Evolutionary conservation across 164 flowering plant species (phyloP), one percentile per base, ranked within the genome.

Genomic region (Vitis labrusca): DNA sequence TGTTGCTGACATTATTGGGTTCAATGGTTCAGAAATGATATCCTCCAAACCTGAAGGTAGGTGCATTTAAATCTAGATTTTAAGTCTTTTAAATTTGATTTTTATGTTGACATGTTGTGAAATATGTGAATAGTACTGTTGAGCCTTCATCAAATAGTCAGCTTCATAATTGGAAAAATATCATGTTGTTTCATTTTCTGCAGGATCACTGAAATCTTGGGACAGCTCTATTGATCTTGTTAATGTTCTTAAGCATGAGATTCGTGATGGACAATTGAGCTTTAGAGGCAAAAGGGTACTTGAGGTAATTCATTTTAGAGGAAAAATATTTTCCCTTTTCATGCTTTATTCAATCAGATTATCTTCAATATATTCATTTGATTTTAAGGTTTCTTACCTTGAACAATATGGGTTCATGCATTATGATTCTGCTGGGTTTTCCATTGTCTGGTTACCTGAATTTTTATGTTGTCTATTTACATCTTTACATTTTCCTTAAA

Each of bases 181-280:
- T 30, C 19, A 61, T 8, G 14, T 53, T 27, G 47, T 27, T 52
- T n/a, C 1, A 50, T 50, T 57, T 67, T 77, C 72, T 83, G 79
- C 78, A 93, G 98, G 88, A 32, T 78, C 71, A 68, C 58, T 86
- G 32, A 93, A 90, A 80, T 81, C 84, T 19, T 91, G 92, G 90
- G 95, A 90, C 44, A 84, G 90, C 74, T 83, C 98, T 50, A 72
- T 90, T 75, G 94, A 90, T 80, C 93, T 93, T 73, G 91, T 93
- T 56, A 86, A 89, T 80, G 88, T 88, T 62, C 89, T 91, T 51
- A 91, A 88, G 76, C 87, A 89, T 77, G 98, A 93, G 78, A 91
- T 93, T 71, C 96, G 98, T 59, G 98, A 93, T 83, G 98, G 95
- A 65, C 98, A 89, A 71, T 71, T 93, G 78, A 93, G 92, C 76